A percentile compares a stretch with the other conserved stretches of the same genome.
Evolutionary conservation across 1,284 basidiomycete genomes (phyloP).

Genomic region (Ustilago bromivora): DNA sequence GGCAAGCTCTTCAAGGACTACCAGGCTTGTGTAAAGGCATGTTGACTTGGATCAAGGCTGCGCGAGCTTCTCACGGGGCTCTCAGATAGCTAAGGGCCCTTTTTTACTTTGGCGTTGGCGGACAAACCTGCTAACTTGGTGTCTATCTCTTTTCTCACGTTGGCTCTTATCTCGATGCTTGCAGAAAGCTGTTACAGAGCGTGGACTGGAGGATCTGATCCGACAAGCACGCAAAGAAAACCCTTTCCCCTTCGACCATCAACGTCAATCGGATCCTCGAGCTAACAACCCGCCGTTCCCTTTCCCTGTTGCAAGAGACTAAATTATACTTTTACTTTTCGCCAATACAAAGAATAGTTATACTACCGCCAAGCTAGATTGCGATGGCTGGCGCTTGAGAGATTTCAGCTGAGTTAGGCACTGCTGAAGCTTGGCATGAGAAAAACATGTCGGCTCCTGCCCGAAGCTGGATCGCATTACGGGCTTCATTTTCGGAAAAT

Average conservation of each 20-base stretch:
- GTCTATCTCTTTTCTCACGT: not conserved
- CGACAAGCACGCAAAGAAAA: constrained; percentile 77
- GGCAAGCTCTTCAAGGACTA: constrained; percentile 84
- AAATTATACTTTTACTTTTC: not conserved
- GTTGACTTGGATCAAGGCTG: constrained; percentile 32
- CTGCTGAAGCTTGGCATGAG: not conserved
- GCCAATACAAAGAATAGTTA: not conserved
- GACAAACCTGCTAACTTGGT: not conserved
- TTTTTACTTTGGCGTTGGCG: too few species aligned
- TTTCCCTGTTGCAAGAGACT: constrained; percentile 53
- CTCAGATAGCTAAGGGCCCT: too few species aligned
- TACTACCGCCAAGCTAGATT: too few species aligned
- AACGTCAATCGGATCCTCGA: constrained; percentile 27
- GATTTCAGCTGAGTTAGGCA: too few species aligned
- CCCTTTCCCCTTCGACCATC: constrained; percentile 64
- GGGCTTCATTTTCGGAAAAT: not conserved
- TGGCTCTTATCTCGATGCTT: not conserved
- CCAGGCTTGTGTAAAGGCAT: constrained; percentile 81
- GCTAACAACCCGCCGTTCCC: constrained; percentile 61
- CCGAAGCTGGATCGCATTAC: not conserved
- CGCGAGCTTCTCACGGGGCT: too few species aligned
- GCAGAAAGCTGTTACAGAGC: constrained; percentile 84
- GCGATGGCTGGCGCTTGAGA: not conserved
- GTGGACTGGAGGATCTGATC: constrained; percentile 80
- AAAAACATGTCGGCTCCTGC: not conserved